These are phyloP conservation scores for Zopfia rhizophila DNA, from an alignment of 2,329 filamentous ascomycete species.

Conservation along the genomic window DNA sequence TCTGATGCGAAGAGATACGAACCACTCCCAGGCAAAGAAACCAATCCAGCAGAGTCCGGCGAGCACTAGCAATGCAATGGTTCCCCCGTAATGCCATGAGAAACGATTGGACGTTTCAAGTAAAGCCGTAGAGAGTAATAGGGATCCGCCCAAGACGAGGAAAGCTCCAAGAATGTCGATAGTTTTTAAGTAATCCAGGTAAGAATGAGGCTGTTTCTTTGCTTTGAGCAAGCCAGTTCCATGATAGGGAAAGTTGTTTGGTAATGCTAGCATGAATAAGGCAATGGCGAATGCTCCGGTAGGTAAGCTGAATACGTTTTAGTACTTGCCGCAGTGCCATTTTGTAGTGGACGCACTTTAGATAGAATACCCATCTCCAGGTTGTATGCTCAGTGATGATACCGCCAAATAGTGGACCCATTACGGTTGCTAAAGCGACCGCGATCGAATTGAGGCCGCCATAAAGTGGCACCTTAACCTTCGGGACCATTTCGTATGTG, in stretches of 20 bases:
- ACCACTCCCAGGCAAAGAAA: constrained; percentile 12
- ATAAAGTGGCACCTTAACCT: constrained; percentile 10
- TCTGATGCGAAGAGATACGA: neutral
- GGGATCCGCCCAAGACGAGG: constrained; percentile 6
- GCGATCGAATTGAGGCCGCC: constrained; percentile 10
- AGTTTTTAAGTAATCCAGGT: no score
- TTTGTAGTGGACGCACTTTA: constrained; percentile 36
- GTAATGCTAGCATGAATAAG: no score
- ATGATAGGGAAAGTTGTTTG: constrained; percentile 19
- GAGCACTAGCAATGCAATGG: constrained; percentile 5
- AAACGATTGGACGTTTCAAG: constrained; percentile 15
- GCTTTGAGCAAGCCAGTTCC: neutral
- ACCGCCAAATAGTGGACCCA: constrained; percentile 36
- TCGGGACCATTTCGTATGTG: constrained; percentile 38
- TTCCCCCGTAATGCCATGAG: constrained; percentile 9
- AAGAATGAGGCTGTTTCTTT: neutral
- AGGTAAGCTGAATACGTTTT: no score
- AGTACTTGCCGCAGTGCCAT: no score
- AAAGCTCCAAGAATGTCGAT: constrained; percentile 8
- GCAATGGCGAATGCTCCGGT: constrained; percentile 6
- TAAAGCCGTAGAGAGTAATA: constrained; percentile 15
- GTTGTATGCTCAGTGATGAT: constrained; percentile 24
- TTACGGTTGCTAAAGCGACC: constrained; percentile 10
- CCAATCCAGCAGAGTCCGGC: constrained; percentile 2
- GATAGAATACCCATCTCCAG: constrained; percentile 48